Percentiles rank a stretch among this genome's conserved stretches.
phyloP scores from a whole-genome alignment of 2,329 filamentous ascomycete species.

The Parascedosporium putredinis region DNA sequence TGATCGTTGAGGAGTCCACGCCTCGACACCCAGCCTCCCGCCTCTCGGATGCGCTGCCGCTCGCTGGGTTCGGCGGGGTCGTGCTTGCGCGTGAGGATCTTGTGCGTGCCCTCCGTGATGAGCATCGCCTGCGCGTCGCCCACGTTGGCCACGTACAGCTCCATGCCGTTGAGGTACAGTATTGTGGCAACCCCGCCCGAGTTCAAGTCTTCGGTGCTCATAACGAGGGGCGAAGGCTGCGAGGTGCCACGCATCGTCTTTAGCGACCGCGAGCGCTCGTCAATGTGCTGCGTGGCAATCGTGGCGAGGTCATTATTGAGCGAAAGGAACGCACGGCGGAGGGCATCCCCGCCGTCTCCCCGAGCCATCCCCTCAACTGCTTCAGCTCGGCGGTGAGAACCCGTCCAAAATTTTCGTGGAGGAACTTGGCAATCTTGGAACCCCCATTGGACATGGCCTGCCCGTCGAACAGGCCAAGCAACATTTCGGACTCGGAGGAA shows the following conservation, averaged over 20 bases:
- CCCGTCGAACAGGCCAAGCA: constrained; percentile 93
- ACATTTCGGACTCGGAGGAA: constrained; percentile 77
- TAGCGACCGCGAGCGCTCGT: constrained; percentile 49
- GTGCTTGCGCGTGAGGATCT: constrained; percentile 80
- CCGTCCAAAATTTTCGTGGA: constrained; percentile 89
- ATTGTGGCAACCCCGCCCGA: constrained; percentile 90
- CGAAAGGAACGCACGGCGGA: constrained; percentile 75
- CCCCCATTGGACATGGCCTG: constrained; percentile 81
- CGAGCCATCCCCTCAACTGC: constrained; percentile 50
- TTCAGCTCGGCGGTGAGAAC: constrained; percentile 78
- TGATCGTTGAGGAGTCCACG: constrained; percentile 89
- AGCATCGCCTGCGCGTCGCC: constrained; percentile 94
- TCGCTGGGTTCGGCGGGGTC: constrained; percentile 82
- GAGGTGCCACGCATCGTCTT: constrained; percentile 61
- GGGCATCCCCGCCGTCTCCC: constrained; percentile 72
- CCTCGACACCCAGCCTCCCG: constrained; percentile 89
- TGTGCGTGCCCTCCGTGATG: constrained; percentile 76
- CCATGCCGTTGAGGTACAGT: constrained; percentile 77
- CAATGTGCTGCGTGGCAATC: constrained; percentile 67
- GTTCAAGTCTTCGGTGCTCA: constrained; percentile 80
- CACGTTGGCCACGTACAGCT: constrained; percentile 89
- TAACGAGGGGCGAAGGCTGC: constrained; percentile 60
- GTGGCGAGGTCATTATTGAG: constrained; percentile 92
- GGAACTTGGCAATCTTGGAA: constrained; percentile 89
- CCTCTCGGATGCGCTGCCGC: constrained; percentile 80